Percentiles rank a stretch among this genome's conserved stretches.
These are phyloP conservation scores for Rhizopus microsporus DNA, from an alignment of 371 early-diverging fungal species.

Conservation along the genomic window DNA sequence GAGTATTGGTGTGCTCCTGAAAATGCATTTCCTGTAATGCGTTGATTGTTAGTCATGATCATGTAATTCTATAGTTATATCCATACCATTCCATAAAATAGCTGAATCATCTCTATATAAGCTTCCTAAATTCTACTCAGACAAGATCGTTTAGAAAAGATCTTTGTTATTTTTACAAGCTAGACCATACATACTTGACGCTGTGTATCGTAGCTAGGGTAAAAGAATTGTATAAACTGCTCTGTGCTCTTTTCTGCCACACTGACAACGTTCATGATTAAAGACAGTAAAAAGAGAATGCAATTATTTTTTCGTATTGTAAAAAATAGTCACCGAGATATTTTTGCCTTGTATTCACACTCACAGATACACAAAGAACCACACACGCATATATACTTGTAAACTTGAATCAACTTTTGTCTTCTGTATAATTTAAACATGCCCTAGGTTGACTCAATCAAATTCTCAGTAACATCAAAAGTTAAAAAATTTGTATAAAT, in stretches of 20 bases:
- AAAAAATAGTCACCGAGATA: no score
- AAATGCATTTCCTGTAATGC: slow-evolving; percentile 51
- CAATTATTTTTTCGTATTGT: no score
- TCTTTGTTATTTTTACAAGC: background rate
- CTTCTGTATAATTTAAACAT: no score
- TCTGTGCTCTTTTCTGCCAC: slow-evolving; percentile 52
- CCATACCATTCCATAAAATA: slow-evolving; percentile 76
- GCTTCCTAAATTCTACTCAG: slow-evolving; percentile 48
- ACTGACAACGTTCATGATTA: slow-evolving; percentile 34
- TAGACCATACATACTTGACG: slow-evolving; percentile 47
- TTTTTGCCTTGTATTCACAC: no score
- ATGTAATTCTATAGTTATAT: background rate
- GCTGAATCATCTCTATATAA: slow-evolving; percentile 70
- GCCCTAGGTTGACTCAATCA: no score
- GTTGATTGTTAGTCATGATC: background rate
- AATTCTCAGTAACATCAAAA: no score
- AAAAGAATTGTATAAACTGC: slow-evolving; percentile 66
- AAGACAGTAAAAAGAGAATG: background rate
- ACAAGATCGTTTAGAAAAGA: no score
- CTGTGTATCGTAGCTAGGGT: slow-evolving; percentile 64
- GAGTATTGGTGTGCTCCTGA: slow-evolving; percentile 58
- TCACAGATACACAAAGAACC: no score
- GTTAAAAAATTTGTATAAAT: no score
- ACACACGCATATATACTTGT: no score
- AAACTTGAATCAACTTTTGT: no score